These are phyloP conservation scores for Themeda triandra DNA, from an alignment of 176 grass and related monocot genomes.

Conservation along the genomic window DNA sequence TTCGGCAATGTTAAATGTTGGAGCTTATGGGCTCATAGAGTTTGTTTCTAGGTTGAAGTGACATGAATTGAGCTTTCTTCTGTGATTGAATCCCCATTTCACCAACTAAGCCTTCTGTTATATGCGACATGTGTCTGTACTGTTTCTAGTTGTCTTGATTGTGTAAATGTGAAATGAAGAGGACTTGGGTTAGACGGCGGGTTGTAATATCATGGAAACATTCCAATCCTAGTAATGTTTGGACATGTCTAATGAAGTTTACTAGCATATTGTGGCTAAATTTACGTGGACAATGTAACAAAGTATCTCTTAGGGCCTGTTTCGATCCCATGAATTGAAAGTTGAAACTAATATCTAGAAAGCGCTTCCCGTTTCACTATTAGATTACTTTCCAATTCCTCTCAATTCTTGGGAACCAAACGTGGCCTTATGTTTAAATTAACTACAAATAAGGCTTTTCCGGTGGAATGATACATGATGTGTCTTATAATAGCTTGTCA, in stretches of 20 bases:
- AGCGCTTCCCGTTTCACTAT: neutral
- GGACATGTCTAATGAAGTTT: neutral
- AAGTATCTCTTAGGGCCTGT: neutral
- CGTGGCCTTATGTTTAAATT: neutral
- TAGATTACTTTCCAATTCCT: neutral
- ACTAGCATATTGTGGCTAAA: neutral
- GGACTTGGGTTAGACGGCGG: neutral
- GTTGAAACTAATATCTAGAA: neutral
- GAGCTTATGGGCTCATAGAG: neutral
- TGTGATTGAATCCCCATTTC: neutral
- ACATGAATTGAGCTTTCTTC: slow-evolving; percentile 10
- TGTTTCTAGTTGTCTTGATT: neutral
- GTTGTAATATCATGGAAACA: slow-evolving; percentile 5
- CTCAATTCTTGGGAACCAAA: neutral
- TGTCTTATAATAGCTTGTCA: neutral
- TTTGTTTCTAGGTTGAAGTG: neutral
- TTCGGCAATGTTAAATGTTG: slow-evolving; percentile 2
- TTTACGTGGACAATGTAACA: neutral
- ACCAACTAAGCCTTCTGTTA: neutral
- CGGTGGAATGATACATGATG: neutral
- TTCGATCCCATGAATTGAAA: neutral
- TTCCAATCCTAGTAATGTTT: neutral
- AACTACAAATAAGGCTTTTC: neutral
- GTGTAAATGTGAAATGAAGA: neutral
- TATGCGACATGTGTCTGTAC: neutral